phyloP scores from a whole-genome alignment of 495 filamentous ascomycete genomes.

The Hypoxylon lienhwacheense region DNA sequence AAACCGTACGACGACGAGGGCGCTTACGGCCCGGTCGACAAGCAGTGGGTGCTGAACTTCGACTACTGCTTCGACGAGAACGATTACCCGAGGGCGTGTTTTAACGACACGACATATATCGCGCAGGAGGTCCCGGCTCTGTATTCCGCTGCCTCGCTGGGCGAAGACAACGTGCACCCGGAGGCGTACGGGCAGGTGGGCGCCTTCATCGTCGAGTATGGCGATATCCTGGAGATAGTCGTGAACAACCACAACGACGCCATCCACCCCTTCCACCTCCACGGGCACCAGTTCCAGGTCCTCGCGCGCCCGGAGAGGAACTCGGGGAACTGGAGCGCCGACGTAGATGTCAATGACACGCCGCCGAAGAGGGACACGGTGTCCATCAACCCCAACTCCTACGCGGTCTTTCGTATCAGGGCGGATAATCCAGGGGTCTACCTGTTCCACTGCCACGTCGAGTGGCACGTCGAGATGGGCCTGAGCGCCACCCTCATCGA shows the following conservation, averaged over 20 bases:
- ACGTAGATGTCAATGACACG: constrained; percentile 49
- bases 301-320: constrained; percentile 53
- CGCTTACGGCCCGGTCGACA: constrained; percentile 51
- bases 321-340: constrained; percentile 43
- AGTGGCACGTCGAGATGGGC: constrained; percentile 78
- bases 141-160: constrained; percentile 70
- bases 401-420: constrained; percentile 60
- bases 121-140: constrained; percentile 74
- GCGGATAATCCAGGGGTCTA: constrained; percentile 76
- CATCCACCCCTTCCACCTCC: constrained; percentile 55
- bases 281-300: constrained; percentile 84
- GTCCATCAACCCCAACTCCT: constrained; percentile 54
- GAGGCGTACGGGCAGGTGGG: constrained; percentile 76
- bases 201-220: constrained; percentile 63
- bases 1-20: constrained; percentile 58
- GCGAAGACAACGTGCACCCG: constrained; percentile 60
- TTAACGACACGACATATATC: constrained; percentile 77
- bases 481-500: constrained; percentile 73
- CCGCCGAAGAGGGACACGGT: constrained; percentile 57
- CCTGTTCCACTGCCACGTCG: constrained; percentile 81
- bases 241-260: constrained; percentile 76
- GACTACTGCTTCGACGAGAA: constrained; percentile 63
- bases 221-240: constrained; percentile 73
- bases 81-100: constrained; percentile 68
- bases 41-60: constrained; percentile 60